A percentile compares a stretch with the other conserved stretches of the same genome.
These are phyloP conservation scores for Russula dissimulans DNA, from an alignment of 768 basidiomycete species.

Conservation along the genomic window DNA sequence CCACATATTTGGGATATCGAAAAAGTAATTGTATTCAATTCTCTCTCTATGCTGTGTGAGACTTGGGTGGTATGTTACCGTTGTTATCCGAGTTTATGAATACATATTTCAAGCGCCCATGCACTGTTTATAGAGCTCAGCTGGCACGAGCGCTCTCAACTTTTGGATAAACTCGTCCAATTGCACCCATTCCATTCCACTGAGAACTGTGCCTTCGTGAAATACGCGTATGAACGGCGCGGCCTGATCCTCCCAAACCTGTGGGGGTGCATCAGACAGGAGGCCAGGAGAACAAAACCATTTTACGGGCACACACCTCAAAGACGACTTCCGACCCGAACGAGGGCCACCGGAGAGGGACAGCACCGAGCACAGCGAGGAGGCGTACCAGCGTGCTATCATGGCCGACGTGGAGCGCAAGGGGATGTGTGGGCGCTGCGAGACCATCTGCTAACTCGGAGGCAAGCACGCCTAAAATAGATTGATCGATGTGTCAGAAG, in stretches of 20 bases:
- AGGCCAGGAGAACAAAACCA: not conserved
- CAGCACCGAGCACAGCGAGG: conserved; percentile 31
- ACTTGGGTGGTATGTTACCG: not conserved
- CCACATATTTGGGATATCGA: not conserved
- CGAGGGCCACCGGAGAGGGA: conserved; percentile 37
- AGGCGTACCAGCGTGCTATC: conserved; percentile 38
- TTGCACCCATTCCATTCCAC: conserved; percentile 29
- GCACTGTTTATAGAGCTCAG: conserved; percentile 26
- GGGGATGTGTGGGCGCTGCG: conserved; percentile 27
- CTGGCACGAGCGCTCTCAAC: conserved; percentile 30
- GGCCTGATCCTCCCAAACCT: conserved; percentile 33
- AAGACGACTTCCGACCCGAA: conserved; percentile 39
- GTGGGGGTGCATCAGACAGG: not conserved
- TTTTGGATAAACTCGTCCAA: conserved; percentile 29
- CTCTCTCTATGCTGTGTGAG: not conserved
- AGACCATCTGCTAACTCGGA: conserved; percentile 33
- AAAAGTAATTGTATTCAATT: not conserved
- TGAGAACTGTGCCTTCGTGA: conserved; percentile 36
- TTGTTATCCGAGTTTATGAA: not conserved
- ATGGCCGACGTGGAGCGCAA: conserved; percentile 39
- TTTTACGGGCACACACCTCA: conserved; percentile 28
- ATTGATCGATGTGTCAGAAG: not conserved
- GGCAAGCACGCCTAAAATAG: conserved; percentile 35
- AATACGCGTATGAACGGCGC: conserved; percentile 34
- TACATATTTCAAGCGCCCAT: conserved; percentile 1